Base-by-base conservation (phyloP, 1,284 basidiomycete species). In the Peniophora sp. region DNA sequence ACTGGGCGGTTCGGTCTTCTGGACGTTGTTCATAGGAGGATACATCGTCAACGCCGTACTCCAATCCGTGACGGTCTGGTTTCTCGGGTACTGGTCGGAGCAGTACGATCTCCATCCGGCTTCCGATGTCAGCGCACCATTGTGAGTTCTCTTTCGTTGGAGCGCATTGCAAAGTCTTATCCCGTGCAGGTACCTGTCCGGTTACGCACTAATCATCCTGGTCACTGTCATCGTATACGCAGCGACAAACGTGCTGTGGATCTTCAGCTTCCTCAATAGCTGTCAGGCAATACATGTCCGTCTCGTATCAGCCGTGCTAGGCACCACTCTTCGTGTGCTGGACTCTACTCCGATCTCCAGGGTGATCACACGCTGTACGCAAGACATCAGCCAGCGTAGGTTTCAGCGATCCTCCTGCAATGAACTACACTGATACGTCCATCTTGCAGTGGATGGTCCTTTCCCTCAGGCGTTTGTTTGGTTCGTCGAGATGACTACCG, bases 261-360 rank as follows among this genome's bases (percentile, higher is more conserved):
- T 75, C 23, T 60, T 67, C 24, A 75, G 75, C 3, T 62, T 69
- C 35, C 55, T 69, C 58, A 68, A 71, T 43, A 84, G 85, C 2
- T 81, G 81, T 2, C 69, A 73, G 49, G 64, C 63, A 17, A 73
- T 88, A 6, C 86, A 88, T 57, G 59, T 66, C 39, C 65, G 65
- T 41, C 74, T 90, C 18, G 64, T 86, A 15, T 61, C 73, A 22
- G 70, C 74, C 8, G 69, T 86, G 10, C 69, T 85, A 14, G 74
- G 75, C 2, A 75, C 81, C 0, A 81, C 78, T 9, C 63, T 81
- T 51, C 68, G 78, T 24, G 81, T 77, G 72, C 62, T 82, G 5
- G 80, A 83, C 57, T 70, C 66, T 17, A 81, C 79, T 2, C 81
- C 81, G 0, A 73, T 74, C 0, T 76, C 79, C 17, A 70, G 80